Conservation (phyloP, 805 yeast genomes). For the Candida insectalens region DNA sequence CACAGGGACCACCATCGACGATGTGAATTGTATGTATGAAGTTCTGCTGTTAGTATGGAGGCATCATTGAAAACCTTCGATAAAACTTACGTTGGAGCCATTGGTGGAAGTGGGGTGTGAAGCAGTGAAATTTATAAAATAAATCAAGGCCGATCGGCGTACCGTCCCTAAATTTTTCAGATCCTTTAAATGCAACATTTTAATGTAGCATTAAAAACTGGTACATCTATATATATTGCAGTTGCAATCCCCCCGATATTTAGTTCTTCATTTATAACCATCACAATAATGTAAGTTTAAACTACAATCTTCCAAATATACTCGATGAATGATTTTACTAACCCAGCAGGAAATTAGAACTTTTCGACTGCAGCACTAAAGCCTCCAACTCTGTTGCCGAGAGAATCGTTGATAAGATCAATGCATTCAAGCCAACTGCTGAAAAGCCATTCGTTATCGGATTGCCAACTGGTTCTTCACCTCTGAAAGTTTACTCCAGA, state of each 20-base stretch:
- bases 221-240: no score
- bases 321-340: no score
- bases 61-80: background rate
- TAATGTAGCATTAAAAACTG: no score
- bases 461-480: constrained; percentile 54
- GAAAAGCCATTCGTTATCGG: constrained; percentile 43
- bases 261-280: no score
- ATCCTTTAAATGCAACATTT: no score
- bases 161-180: no score
- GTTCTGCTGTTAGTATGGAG: constrained; percentile 10
- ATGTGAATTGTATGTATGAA: constrained; percentile 13
- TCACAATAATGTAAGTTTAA: no score
- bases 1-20: constrained; percentile 12
- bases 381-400: constrained; percentile 37
- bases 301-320: no score
- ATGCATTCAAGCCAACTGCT: constrained; percentile 33
- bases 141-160: no score
- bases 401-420: constrained; percentile 34
- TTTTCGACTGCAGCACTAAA: constrained; percentile 27
- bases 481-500: constrained; percentile 41
- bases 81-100: constrained; percentile 20
- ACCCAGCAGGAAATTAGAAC: constrained; percentile 9
- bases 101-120: no score
- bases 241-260: no score
- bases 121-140: no score